A percentile compares a stretch with the other conserved stretches of the same genome.
These are phyloP conservation scores for Chalciporus sp. DNA, from an alignment of 1,284 basidiomycete genomes.

Conservation along the genomic window DNA sequence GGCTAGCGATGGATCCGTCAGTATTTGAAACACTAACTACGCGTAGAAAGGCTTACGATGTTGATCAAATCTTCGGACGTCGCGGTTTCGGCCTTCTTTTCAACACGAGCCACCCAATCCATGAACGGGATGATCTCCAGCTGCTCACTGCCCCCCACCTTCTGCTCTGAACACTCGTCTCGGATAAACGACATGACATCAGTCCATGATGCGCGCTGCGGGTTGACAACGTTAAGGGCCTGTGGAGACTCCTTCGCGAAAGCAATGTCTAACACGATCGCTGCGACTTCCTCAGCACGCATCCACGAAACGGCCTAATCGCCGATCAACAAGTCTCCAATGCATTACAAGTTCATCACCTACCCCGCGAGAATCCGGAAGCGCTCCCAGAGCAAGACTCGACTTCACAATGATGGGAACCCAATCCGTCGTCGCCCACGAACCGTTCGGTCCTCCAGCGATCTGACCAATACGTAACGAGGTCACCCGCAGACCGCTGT, in stretches of 20 bases:
- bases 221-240: slow-evolving; percentile 27
- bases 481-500: slow-evolving; percentile 19
- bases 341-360: neutral
- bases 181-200: slow-evolving; percentile 17
- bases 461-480: slow-evolving; percentile 34
- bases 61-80: slow-evolving; percentile 7
- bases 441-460: slow-evolving; percentile 25
- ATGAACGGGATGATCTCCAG: slow-evolving; percentile 16
- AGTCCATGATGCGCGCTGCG: slow-evolving; percentile 17
- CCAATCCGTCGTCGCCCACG: slow-evolving; percentile 31
- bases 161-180: slow-evolving; percentile 12
- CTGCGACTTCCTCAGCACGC: slow-evolving; percentile 21
- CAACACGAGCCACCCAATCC: slow-evolving; percentile 23
- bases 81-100: slow-evolving; percentile 10
- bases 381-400: slow-evolving; percentile 21
- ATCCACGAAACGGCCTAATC: slow-evolving; percentile 28
- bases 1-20: slow-evolving; percentile 7
- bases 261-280: slow-evolving; percentile 18
- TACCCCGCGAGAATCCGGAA: slow-evolving; percentile 14
- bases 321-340: neutral
- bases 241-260: slow-evolving; percentile 16
- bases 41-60: slow-evolving; percentile 14
- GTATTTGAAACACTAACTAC: too few species aligned
- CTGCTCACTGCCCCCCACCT: neutral
- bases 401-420: slow-evolving; percentile 15